Percentiles rank a stretch among this genome's conserved stretches.
These are phyloP conservation scores for Candida morakotiae DNA, from an alignment of 805 yeast species.

Conservation along the genomic window DNA sequence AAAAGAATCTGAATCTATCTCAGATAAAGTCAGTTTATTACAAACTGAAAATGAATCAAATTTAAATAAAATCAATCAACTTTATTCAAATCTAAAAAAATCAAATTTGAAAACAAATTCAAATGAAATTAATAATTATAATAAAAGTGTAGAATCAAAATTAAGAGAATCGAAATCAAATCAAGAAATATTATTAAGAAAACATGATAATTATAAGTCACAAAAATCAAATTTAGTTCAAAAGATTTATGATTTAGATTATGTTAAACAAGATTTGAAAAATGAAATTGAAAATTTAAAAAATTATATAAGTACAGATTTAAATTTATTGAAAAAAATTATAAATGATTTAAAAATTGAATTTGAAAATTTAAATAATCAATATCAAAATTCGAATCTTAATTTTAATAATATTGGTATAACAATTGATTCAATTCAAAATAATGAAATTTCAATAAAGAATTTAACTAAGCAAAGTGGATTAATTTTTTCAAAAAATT, in stretches of 20 bases:
- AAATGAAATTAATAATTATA: conserved; percentile 40
- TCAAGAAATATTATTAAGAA: conserved; percentile 59
- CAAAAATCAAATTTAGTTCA: conserved; percentile 57
- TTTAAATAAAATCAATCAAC: conserved; percentile 27
- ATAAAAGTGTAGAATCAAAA: conserved; percentile 56
- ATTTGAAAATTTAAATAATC: conserved; percentile 31
- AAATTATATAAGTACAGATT: conserved; percentile 58
- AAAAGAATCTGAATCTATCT: conserved; percentile 24
- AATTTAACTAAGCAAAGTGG: conserved; percentile 47
- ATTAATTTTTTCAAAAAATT: conserved; percentile 47
- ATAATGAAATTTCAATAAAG: conserved; percentile 35
- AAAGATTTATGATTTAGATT: conserved; percentile 58
- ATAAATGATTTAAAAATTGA: conserved; percentile 50
- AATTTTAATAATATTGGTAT: conserved; percentile 48
- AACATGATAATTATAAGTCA: conserved; percentile 59
- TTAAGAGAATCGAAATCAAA: conserved; percentile 54
- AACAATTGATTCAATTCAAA: conserved; percentile 55
- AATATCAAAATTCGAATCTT: conserved; percentile 27
- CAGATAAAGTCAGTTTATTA: conserved; percentile 34
- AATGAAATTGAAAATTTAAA: conserved; percentile 57
- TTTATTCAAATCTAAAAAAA: conserved; percentile 31
- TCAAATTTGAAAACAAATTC: conserved; percentile 34
- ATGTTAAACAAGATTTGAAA: conserved; percentile 50
- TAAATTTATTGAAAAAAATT: conserved; percentile 48
- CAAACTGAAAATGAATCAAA: conserved; percentile 36